Evolutionary conservation across 164 flowering plant species (phyloP), one percentile per base, ranked within the genome.

Genomic region (Euptelea pleiosperma): DNA sequence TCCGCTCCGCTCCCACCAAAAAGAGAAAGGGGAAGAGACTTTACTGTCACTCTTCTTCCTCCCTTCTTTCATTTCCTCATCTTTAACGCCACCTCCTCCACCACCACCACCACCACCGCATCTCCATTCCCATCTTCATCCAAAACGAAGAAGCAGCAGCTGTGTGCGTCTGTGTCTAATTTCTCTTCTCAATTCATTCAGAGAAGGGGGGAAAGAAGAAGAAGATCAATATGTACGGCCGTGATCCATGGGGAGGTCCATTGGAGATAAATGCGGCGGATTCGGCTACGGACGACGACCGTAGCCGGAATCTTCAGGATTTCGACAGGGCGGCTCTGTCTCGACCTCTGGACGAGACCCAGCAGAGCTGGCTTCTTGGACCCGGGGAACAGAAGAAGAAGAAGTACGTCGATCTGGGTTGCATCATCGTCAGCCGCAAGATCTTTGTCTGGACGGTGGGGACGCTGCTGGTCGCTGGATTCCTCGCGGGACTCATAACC

Each of bases 181-280:
- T n/a, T n/a, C n/a, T n/a, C n/a, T 31, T 3, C 3, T 31, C 18
- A 28, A 48, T 16, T 51, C 30, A 31, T 31, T 30, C 2, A 48
- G n/a, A 19, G 1, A 16, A 41, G 16, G 45, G 21, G 18, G 18
- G 22, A 42, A 4, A 58, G 42, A 18, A 58, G 39, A 30, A 47
- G 31, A 12, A 58, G 30, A 8, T 16, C 2, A 47, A 25, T 19
- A 85, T 85, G 96, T 90, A 79, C 77, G 98, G 89, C 0, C 55
- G 98, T 22, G 96, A 90, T 68, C 96, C 95, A 3, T 92, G 98
- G 98, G 98, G 97, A 0, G 97, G 98, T 0, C 83, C 97, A 0
- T 69, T 89, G 62, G 97, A 92, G 81, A 89, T 89, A 15, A 73
- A 82, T 51, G 78, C 86, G 1, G 83, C 86, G 7, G 98, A 89